These are phyloP conservation scores for Leucosporidium creatinivorum DNA, from an alignment of 768 basidiomycete genomes.

Conservation along the genomic window DNA sequence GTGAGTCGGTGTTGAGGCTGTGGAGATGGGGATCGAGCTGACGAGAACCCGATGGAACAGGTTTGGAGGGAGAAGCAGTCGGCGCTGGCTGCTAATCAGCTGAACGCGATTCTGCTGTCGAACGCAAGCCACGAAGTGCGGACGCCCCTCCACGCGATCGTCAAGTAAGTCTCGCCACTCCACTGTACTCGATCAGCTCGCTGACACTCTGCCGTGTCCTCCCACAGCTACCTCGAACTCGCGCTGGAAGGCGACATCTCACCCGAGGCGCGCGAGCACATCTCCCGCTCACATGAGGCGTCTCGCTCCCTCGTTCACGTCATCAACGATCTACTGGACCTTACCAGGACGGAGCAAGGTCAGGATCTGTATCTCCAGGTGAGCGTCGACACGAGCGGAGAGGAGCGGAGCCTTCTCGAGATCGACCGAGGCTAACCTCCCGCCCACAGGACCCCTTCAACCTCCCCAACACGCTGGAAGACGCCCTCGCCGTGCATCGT, in stretches of 20 bases:
- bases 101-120: slow-evolving; percentile 65
- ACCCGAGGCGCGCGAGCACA: slow-evolving; percentile 63
- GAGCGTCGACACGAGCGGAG: not conserved
- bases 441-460: slow-evolving; percentile 60
- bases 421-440: not conserved
- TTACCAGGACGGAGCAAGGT: slow-evolving; percentile 68
- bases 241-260: slow-evolving; percentile 70
- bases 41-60: no score
- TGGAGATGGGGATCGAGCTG: no score
- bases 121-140: slow-evolving; percentile 80
- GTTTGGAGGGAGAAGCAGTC: slow-evolving; percentile 78
- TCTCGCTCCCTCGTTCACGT: slow-evolving; percentile 73
- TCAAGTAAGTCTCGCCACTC: slow-evolving; percentile 61
- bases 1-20: slow-evolving; percentile 45
- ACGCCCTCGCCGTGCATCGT: slow-evolving; percentile 57
- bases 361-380: slow-evolving; percentile 59
- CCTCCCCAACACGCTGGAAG: slow-evolving; percentile 54
- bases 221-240: slow-evolving; percentile 62
- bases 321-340: slow-evolving; percentile 73
- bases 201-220: no score
- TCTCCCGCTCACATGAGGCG: slow-evolving; percentile 63
- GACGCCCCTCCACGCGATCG: slow-evolving; percentile 72
- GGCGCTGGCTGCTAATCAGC: slow-evolving; percentile 61
- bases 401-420: no score
- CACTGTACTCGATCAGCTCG: no score